A percentile compares a stretch with the other conserved stretches of the same genome.
These are phyloP conservation scores for Lonicera japonica DNA, from an alignment of 129 eudicot species.

Conservation along the genomic window DNA sequence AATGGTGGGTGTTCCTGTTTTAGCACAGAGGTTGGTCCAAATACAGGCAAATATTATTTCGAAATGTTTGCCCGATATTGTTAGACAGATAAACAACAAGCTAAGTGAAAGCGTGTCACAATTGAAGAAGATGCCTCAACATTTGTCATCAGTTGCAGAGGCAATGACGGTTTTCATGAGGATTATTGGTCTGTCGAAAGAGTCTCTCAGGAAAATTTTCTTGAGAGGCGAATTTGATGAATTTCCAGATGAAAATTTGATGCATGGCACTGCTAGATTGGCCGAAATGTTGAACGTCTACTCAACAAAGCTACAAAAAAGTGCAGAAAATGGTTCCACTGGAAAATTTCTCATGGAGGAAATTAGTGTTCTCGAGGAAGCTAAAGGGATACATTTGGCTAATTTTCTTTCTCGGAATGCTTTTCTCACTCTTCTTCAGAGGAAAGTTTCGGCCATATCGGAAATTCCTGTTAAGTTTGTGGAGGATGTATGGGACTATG, in stretches of 20 bases:
- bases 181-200: constrained; percentile 26
- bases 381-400: constrained; percentile 14
- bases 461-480: constrained; percentile 13
- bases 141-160: constrained; percentile 19
- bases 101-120: constrained; percentile 22
- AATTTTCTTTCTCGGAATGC: constrained; percentile 13
- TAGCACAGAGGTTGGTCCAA: constrained; percentile 16
- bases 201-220: constrained; percentile 28
- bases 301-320: constrained; percentile 12
- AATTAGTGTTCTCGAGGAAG: constrained; percentile 16
- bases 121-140: constrained; percentile 29
- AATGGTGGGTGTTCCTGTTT: constrained; percentile 24
- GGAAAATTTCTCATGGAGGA: constrained; percentile 22
- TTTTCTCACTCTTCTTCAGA: constrained; percentile 14
- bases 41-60: constrained; percentile 30
- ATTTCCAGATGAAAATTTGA: constrained; percentile 12
- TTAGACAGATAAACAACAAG: constrained; percentile 22
- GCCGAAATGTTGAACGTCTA: constrained; percentile 20
- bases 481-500: constrained; percentile 18
- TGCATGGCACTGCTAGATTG: constrained; percentile 35
- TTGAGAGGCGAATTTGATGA: constrained; percentile 33
- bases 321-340: neutral
- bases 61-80: constrained; percentile 19
- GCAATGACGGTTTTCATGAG: constrained; percentile 33
- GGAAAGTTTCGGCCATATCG: constrained; percentile 8